phyloP scores from a whole-genome alignment of 352 stramenopile genomes.

The Pythium oligandrum region DNA sequence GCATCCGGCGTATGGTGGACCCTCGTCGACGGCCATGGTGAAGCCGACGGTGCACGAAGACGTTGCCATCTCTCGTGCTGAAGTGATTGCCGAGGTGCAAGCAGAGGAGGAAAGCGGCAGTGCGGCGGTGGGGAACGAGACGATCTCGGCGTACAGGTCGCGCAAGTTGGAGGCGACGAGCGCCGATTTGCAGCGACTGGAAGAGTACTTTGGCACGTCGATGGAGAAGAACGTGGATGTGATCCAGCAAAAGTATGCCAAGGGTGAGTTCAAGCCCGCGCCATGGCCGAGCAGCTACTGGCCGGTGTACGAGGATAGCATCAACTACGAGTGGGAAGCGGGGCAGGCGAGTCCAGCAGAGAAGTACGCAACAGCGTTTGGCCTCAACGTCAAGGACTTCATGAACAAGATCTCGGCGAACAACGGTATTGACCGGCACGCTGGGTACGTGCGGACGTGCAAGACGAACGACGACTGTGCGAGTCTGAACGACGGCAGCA shows the following conservation, averaged over 20 bases:
- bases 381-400: constrained; percentile 12
- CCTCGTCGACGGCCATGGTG: too few relatives aligned
- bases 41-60: too few relatives aligned
- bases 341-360: background rate
- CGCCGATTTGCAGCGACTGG: constrained; percentile 11
- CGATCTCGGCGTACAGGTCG: too few relatives aligned
- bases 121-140: too few relatives aligned
- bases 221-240: constrained; percentile 18
- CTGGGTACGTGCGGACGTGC: background rate
- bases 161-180: constrained; percentile 13
- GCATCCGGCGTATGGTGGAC: too few relatives aligned
- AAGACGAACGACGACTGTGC: constrained; percentile 4
- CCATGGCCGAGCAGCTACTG: constrained; percentile 62
- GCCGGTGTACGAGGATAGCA: constrained; percentile 53
- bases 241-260: constrained; percentile 11
- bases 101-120: too few relatives aligned
- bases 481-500: constrained; percentile 1
- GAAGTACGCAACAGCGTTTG: constrained; percentile 6
- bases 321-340: constrained; percentile 42
- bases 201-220: constrained; percentile 9
- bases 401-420: constrained; percentile 9
- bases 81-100: too few relatives aligned
- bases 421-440: constrained; percentile 8
- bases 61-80: too few relatives aligned
- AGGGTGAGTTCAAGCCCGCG: background rate